A percentile compares a stretch with the other conserved stretches of the same genome.
Evolutionary conservation across 2,329 filamentous ascomycete species (phyloP).

Genomic region (Acrodontium crateriforme): DNA sequence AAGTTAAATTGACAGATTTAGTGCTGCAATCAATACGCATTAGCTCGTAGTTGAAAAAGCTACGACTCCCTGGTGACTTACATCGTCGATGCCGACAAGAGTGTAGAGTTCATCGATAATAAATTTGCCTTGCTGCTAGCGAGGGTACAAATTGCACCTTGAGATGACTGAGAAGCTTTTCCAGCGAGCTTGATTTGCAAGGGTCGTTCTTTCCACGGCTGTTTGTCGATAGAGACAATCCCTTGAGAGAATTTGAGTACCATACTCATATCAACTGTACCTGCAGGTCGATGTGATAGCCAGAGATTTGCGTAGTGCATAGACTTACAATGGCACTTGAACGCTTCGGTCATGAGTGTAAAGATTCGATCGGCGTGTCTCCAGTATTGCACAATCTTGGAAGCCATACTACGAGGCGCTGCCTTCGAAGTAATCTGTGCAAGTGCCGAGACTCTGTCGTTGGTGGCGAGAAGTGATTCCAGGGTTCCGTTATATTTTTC

Average conservation of each 20-base stretch:
- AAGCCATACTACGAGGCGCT: conserved; percentile 3
- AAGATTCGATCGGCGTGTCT: conserved; percentile 11
- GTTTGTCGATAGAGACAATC: conserved; percentile 1
- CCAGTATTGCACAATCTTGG: conserved; percentile 8
- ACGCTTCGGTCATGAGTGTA: conserved; percentile 7
- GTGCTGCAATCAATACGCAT: too few relatives aligned
- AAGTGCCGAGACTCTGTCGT: conserved; percentile 5
- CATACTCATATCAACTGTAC: conserved; percentile 3
- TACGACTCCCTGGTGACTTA: too few relatives aligned
- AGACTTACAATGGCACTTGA: conserved; percentile 9
- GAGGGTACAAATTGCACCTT: conserved; percentile 3
- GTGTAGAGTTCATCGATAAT: not conserved
- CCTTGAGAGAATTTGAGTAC: too few relatives aligned
- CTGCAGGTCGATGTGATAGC: conserved; percentile 7
- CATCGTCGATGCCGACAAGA: too few relatives aligned
- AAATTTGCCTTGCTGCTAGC: not conserved
- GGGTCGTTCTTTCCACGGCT: too few relatives aligned
- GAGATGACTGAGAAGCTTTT: not conserved
- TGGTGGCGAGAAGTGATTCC: conserved; percentile 4
- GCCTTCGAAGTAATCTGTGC: conserved; percentile 1
- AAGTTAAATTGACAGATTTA: too few relatives aligned
- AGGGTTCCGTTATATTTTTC: conserved; percentile 5
- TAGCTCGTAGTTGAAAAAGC: too few relatives aligned
- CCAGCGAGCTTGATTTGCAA: conserved; percentile 2
- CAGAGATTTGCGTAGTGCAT: conserved; percentile 7